Percentiles rank a stretch among this genome's conserved stretches.
Conservation (phyloP, 208 protist genomes). For the Crithidia bombi region DNA sequence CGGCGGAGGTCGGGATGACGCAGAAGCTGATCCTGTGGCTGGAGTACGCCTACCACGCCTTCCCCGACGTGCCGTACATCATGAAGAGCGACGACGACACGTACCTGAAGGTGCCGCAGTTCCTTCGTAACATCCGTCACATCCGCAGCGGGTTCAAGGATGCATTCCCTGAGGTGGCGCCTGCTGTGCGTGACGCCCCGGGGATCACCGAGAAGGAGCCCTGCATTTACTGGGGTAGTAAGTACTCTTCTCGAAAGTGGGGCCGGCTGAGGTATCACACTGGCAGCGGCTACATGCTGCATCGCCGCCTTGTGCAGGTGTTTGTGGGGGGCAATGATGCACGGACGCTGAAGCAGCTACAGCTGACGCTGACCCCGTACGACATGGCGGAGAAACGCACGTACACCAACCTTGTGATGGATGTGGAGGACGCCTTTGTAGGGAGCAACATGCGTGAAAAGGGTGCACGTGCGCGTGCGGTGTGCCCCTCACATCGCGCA, state of each 20-base stretch:
- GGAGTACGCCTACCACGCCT: slow-evolving; percentile 41
- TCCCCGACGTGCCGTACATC: slow-evolving; percentile 43
- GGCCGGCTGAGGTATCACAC: neutral
- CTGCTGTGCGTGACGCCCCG: neutral
- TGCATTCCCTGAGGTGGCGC: too few species aligned
- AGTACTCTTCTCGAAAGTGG: neutral
- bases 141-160: neutral
- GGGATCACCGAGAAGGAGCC: slow-evolving; percentile 2
- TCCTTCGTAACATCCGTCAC: slow-evolving; percentile 39
- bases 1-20: slow-evolving; percentile 42
- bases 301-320: slow-evolving; percentile 9
- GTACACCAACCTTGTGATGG: neutral
- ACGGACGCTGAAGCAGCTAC: neutral
- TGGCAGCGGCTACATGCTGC: neutral
- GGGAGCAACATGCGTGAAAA: slow-evolving; percentile 8
- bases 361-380: neutral
- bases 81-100: too few species aligned
- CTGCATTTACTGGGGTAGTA: slow-evolving; percentile 16
- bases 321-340: neutral
- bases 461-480: neutral
- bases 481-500: neutral
- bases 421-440: slow-evolving; percentile 11
- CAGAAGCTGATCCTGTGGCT: slow-evolving; percentile 56
- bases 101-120: too few species aligned
- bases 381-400: neutral